Base-by-base conservation (phyloP, 2,329 filamentous ascomycete species). In the Phaeosphaeriaceae sp. region DNA sequence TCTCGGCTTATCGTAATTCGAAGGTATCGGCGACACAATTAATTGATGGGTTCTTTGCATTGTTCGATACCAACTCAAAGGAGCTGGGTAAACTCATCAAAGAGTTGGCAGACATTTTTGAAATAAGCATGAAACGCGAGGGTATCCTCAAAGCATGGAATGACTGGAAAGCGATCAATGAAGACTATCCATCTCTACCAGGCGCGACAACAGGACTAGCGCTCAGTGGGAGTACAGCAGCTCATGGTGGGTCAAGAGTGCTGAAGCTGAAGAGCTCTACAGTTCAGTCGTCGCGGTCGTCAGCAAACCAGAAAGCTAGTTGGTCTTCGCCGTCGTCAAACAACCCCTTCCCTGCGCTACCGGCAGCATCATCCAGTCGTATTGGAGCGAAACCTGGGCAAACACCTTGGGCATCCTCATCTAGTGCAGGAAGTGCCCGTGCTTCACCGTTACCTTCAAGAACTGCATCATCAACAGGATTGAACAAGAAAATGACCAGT, bases 121-220 rank as follows among this genome's bases (percentile, higher is more conserved):
- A 99, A 61, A 88, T 95, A 60, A 82, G 87, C 41, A 70, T 73
- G 15, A 96, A 96, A 69, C 85, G 85, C 1, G 86, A 88, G 43
- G 81, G 79, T 0, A 77, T 99, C 3, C 83, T 92, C 20, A 88
- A 88, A 63, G 90, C 92, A 1, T 97, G 93, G 92, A 90, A 91
- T 61, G 90, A 96, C 74, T 97, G 93, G 90, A 90, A 90, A 38
- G 92, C 92, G 30, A 94, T 96, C 75, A 95, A 96, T 60, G 92
- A 97, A 73, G 92, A 97, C 70, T 97, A 97, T 61, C 93, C 93
- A 0, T 90, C 89, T 1, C 79, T 97, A 1, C 92, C 93, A 1
- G 88, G 88, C 0, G 82, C 80, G 37, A 82, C 80, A 39, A 74
- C 76, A 18, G 74, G 74, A 13, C 72, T 60, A 17, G 70, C 71